Evolutionary conservation across 2,329 filamentous ascomycete genomes (phyloP).

Genomic region (Helotiales sp.): DNA sequence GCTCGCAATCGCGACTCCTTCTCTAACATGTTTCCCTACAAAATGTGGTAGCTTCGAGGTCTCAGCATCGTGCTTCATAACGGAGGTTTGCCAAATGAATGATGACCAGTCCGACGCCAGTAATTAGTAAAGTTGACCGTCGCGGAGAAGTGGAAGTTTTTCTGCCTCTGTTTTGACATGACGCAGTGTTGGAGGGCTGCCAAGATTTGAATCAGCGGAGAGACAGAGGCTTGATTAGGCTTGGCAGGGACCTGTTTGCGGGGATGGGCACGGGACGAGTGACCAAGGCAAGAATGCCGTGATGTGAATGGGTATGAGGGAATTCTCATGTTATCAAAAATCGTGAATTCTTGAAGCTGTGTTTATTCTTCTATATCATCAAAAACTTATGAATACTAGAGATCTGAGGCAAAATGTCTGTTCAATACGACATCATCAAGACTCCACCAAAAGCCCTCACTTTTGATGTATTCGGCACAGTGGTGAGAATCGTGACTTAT

Average conservation of each 20-base stretch:
- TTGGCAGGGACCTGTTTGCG: no score
- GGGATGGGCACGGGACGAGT: no score
- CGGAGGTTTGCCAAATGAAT: not conserved
- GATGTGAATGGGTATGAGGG: not conserved
- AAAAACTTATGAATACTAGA: no score
- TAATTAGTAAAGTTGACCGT: not conserved
- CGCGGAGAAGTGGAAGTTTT: not conserved
- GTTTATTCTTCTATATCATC: not conserved
- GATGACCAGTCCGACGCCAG: no score
- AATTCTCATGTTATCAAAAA: no score
- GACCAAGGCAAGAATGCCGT: no score
- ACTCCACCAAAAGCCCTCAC: slow-evolving; percentile 56
- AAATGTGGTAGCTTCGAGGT: not conserved
- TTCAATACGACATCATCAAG: slow-evolving; percentile 22
- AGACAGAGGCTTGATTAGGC: no score
- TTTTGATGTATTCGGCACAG: slow-evolving; percentile 79
- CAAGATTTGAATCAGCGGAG: no score
- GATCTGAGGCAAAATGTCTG: slow-evolving; percentile 5
- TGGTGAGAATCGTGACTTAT: slow-evolving; percentile 41
- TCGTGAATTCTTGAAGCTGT: not conserved
- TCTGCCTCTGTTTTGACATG: not conserved
- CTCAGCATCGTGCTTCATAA: not conserved
- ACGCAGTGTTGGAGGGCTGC: not conserved
- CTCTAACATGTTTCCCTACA: not conserved
- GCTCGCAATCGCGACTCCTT: slow-evolving; percentile 2